Percentiles rank a stretch among this genome's conserved stretches.
These are phyloP conservation scores for Ophiostoma fasciatum DNA, from an alignment of 2,329 filamentous ascomycete genomes.

Conservation along the genomic window DNA sequence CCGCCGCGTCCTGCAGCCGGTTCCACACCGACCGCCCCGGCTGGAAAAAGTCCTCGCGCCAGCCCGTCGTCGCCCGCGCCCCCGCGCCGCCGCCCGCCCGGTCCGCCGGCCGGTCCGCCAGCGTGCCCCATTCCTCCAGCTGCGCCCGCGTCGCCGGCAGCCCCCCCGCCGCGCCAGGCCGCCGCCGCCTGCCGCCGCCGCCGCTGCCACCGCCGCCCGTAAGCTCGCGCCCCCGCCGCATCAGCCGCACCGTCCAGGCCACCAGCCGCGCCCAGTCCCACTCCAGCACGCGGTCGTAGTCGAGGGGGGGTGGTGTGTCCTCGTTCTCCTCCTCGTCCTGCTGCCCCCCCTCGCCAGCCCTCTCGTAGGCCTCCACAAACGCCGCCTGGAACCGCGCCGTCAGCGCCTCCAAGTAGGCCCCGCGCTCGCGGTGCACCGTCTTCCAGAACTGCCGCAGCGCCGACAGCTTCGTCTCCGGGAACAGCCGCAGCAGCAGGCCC, in stretches of 20 bases:
- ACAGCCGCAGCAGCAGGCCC: constrained; percentile 40
- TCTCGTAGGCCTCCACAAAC: constrained; percentile 54
- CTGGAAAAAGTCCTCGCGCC: constrained; percentile 44
- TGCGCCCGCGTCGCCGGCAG: constrained; percentile 31
- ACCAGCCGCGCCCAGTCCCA: constrained; percentile 58
- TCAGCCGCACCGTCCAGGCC: constrained; percentile 47
- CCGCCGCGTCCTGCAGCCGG: constrained; percentile 39
- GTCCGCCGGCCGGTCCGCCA: constrained; percentile 18
- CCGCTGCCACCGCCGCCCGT: too few species aligned
- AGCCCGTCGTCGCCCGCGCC: constrained; percentile 20
- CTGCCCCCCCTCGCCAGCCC: too few species aligned
- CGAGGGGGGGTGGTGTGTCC: constrained; percentile 42
- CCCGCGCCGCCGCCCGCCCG: constrained; percentile 12
- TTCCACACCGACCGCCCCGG: constrained; percentile 38
- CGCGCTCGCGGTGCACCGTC: constrained; percentile 33
- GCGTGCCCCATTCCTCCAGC: constrained; percentile 28
- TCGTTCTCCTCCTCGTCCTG: constrained; percentile 43
- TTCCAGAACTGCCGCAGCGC: constrained; percentile 42
- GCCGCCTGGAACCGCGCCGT: constrained; percentile 48
- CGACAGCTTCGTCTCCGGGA: constrained; percentile 36
- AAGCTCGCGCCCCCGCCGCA: constrained; percentile 20
- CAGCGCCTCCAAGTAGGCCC: constrained; percentile 38
- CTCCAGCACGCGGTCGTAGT: constrained; percentile 45
- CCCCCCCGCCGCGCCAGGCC: too few species aligned
- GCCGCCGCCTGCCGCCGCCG: too few species aligned